Conservation (phyloP, 257 asterid genomes). For the Cinchona pubescens region DNA sequence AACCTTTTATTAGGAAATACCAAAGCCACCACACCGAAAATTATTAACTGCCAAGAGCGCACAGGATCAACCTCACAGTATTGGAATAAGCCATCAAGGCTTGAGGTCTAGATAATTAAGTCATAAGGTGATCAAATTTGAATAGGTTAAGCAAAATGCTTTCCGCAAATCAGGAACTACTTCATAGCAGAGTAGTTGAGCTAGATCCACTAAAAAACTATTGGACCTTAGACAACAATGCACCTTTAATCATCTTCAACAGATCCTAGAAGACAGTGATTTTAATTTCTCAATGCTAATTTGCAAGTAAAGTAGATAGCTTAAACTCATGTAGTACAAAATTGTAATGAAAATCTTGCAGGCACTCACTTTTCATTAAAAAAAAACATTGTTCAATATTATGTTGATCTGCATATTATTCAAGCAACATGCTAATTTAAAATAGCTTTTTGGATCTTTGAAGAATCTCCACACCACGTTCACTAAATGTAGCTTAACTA, state of each 20-base stretch:
- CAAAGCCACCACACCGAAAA: not conserved
- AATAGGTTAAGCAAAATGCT: not conserved
- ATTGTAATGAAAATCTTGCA: not conserved
- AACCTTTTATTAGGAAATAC: not conserved
- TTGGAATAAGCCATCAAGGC: not conserved
- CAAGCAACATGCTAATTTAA: not conserved
- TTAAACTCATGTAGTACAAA: not conserved
- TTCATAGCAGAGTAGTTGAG: not conserved
- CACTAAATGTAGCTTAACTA: not conserved
- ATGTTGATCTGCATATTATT: not conserved
- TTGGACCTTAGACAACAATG: not conserved
- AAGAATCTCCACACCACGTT: constrained; percentile 1
- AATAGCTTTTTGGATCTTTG: not conserved
- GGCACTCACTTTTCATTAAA: not conserved
- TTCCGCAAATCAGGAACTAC: not conserved
- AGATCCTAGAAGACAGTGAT: no score
- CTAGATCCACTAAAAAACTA: not conserved
- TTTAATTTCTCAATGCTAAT: no score
- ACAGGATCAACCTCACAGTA: not conserved
- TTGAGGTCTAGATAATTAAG: not conserved
- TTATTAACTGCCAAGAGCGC: not conserved
- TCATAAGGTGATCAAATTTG: not conserved
- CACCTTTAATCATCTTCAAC: not conserved
- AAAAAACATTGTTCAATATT: not conserved
- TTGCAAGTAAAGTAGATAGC: not conserved